A percentile compares a stretch with the other conserved stretches of the same genome.
Evolutionary conservation across 495 filamentous ascomycete genomes (phyloP).

Genomic region (Daldinia concentrica): DNA sequence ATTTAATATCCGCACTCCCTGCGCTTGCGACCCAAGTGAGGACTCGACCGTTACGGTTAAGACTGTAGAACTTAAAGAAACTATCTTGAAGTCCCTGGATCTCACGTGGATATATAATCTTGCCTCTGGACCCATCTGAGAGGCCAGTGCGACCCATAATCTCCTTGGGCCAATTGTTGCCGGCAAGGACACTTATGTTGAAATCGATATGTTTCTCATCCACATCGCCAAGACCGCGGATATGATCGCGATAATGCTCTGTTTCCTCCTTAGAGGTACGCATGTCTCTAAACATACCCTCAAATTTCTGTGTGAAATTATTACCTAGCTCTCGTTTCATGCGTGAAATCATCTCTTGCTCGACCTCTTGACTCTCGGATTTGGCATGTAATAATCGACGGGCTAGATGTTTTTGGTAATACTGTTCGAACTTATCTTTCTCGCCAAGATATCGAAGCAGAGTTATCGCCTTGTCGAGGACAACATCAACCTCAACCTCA

Average conservation of each 20-base stretch:
- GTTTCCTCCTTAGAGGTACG: constrained; percentile 86
- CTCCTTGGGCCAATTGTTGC: constrained; percentile 93
- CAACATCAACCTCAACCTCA: constrained; percentile 83
- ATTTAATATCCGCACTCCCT: constrained; percentile 87
- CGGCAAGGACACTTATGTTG: constrained; percentile 84
- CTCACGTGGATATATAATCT: constrained; percentile 76
- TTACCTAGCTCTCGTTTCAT: constrained; percentile 97
- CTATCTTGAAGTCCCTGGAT: constrained; percentile 82
- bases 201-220: constrained; percentile 79
- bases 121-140: constrained; percentile 61
- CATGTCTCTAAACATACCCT: constrained; percentile 99
- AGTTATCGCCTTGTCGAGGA: constrained; percentile 90
- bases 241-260: constrained; percentile 73
- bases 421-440: constrained; percentile 95
- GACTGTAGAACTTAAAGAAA: constrained; percentile 89
- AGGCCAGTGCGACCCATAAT: constrained; percentile 66
- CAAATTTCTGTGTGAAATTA: constrained; percentile 88
- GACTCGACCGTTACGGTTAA: constrained; percentile 84
- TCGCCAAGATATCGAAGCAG: constrained; percentile 87
- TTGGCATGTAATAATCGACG: constrained; percentile 85
- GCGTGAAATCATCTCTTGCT: constrained; percentile 93
- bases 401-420: constrained; percentile 98
- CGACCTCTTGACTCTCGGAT: constrained; percentile 85
- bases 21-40: constrained; percentile 78
- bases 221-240: constrained; percentile 68